Percentiles rank a stretch among this genome's conserved stretches.
phyloP scores from a whole-genome alignment of 176 grass and related monocot species.

The Puccinellia tenuiflora region DNA sequence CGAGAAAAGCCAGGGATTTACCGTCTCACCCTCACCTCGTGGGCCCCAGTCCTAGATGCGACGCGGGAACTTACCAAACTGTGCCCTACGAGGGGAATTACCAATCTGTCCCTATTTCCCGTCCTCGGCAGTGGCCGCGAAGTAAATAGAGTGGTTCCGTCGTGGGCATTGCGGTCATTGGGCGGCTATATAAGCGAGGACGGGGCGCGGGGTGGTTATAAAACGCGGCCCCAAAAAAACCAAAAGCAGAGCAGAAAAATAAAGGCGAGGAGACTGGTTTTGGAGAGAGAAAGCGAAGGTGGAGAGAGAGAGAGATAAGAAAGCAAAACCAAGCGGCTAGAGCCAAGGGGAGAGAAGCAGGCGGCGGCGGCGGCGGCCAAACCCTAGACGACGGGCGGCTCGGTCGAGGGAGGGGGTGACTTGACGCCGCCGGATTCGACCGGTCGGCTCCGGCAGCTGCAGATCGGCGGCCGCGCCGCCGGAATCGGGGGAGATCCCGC shows the following conservation, averaged over 20 bases:
- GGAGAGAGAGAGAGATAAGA: slow-evolving; percentile 31
- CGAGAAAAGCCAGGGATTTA: neutral
- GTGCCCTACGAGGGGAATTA: neutral
- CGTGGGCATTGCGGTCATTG: neutral
- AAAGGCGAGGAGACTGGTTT: slow-evolving; percentile 30
- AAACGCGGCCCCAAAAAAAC: slow-evolving; percentile 26
- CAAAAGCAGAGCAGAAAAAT: slow-evolving; percentile 33
- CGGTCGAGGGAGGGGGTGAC: neutral
- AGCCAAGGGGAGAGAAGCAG: slow-evolving; percentile 15
- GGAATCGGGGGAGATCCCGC: slow-evolving; percentile 59
- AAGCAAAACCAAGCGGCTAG: slow-evolving; percentile 42
- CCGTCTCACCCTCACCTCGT: neutral
- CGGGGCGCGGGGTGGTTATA: slow-evolving; percentile 30
- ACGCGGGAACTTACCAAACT: neutral
- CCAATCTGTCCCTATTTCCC: neutral
- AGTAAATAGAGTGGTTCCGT: neutral
- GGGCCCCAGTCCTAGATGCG: slow-evolving; percentile 31
- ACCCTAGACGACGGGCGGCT: slow-evolving; percentile 35
- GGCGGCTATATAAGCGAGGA: slow-evolving; percentile 17
- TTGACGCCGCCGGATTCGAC: neutral
- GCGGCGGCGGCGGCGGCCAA: slow-evolving; percentile 22
- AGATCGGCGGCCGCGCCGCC: slow-evolving; percentile 47
- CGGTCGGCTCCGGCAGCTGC: slow-evolving; percentile 32
- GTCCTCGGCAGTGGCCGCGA: neutral
- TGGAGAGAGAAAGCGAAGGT: slow-evolving; percentile 42